phyloP scores from a whole-genome alignment of 129 eudicot genomes.

The Helichrysum umbraculigerum region DNA sequence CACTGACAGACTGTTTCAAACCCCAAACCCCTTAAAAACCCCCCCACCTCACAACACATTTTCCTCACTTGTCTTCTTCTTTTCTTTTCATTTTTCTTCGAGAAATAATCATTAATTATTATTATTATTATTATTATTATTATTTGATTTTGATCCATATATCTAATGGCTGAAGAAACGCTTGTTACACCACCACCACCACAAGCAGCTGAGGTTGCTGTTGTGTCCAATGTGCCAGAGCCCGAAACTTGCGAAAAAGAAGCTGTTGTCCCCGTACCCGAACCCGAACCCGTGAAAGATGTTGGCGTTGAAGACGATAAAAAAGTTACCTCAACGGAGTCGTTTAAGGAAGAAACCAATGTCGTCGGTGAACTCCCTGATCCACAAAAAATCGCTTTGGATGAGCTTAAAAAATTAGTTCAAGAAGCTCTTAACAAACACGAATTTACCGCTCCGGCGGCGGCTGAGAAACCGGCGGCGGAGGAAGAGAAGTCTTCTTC shows the following conservation, averaged over 20 bases:
- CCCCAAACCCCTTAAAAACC: constrained; percentile 6
- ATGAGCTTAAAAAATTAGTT: constrained; percentile 56
- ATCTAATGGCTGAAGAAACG: constrained; percentile 55
- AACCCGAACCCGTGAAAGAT: constrained; percentile 22
- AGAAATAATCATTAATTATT: too few relatives aligned
- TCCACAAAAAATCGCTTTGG: constrained; percentile 46
- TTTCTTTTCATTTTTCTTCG: background rate
- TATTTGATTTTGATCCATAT: background rate
- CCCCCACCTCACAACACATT: background rate
- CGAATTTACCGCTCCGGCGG: constrained; percentile 55
- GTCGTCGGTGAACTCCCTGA: constrained; percentile 45
- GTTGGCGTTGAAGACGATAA: constrained; percentile 25
- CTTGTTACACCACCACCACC: constrained; percentile 18
- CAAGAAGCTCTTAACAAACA: constrained; percentile 59
- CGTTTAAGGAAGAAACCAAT: constrained; percentile 64
- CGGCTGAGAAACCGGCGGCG: constrained; percentile 31
- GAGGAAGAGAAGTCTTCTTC: background rate
- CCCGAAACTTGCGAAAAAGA: constrained; percentile 40
- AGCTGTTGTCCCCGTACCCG: constrained; percentile 19
- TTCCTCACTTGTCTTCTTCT: background rate
- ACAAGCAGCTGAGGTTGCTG: constrained; percentile 28
- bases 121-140: background rate
- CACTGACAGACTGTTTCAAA: constrained; percentile 7
- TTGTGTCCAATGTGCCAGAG: constrained; percentile 48
- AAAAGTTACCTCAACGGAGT: constrained; percentile 44